Conservation (phyloP, 169 alveolate genomes). For the Prorocentrum cordatum region DNA sequence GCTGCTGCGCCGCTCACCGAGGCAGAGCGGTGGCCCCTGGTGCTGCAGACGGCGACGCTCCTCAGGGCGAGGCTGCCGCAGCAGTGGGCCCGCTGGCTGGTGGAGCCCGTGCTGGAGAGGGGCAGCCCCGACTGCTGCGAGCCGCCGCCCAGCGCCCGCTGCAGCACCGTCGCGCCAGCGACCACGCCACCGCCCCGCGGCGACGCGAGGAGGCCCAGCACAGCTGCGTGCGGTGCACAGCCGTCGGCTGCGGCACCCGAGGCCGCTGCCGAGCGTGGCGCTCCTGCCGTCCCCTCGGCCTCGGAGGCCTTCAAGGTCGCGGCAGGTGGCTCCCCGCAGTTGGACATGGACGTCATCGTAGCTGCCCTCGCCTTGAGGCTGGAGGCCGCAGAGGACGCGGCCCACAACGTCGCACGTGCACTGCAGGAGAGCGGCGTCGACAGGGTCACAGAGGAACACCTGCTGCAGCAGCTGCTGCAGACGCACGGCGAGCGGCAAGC, state of each 20-base stretch:
- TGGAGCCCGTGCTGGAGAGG: constrained; percentile 18
- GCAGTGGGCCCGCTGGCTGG: constrained; percentile 42
- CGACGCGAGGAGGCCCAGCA: too few species aligned
- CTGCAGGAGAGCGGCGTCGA: constrained; percentile 4
- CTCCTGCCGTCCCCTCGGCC: too few species aligned
- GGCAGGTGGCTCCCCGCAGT: background rate
- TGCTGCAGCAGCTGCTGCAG: constrained; percentile 26
- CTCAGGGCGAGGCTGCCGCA: constrained; percentile 24
- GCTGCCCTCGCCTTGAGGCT: background rate
- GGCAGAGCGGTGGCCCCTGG: constrained; percentile 32
- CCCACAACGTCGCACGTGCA: background rate
- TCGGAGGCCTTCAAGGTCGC: too few species aligned
- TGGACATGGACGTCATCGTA: background rate
- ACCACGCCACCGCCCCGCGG: too few species aligned
- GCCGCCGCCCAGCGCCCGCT: too few species aligned
- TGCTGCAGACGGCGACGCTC: constrained; percentile 4
- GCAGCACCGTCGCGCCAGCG: too few species aligned
- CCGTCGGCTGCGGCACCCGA: background rate
- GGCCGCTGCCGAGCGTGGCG: background rate
- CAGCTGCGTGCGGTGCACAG: too few species aligned
- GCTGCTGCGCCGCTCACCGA: background rate
- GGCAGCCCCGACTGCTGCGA: too few species aligned
- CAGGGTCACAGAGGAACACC: constrained; percentile 47
- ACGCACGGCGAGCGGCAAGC: too few species aligned
- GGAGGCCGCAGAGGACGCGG: constrained; percentile 17